Base-by-base conservation (phyloP, 2,329 filamentous ascomycete species). In the Fusarium praegraminearum region DNA sequence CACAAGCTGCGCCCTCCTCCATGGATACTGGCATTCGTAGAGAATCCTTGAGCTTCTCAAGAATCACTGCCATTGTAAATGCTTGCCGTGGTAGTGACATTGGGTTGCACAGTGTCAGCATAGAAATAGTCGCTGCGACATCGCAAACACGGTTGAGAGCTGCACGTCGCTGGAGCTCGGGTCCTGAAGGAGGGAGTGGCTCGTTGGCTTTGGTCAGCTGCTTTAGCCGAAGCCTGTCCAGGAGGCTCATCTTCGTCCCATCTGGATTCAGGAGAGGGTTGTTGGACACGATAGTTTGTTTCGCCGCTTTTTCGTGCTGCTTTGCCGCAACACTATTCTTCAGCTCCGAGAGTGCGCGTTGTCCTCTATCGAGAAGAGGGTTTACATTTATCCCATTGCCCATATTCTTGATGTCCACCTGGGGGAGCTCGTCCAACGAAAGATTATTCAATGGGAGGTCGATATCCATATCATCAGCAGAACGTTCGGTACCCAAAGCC, bases 151-250 rank as follows among this genome's bases (percentile, higher is more conserved):
- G 87, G 72, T 91, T 88, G 26, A 93, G 82, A 0, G 91, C 91
- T 5, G 88, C 86, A 16, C 84, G 85, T 15, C 90, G 89, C 66
- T 86, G 82, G 5, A 92, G 80, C 71, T 89, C 84, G 0, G 85
- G 83, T 1, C 84, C 74, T 1, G 89, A 83, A 2, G 91, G 81
- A 0, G 90, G 88, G 0, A 85, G 78, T 7, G 84, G 78, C 76
- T 90, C 92, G 51, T 80, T 82, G 11, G 82, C 78, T 71, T 86
- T 85, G 76, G 86, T 83, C 70, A 85, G 78, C 71, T 92, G 87
- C 81, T 95, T 95, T 57, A 86, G 84, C 67, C 91, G 90, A 68
- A 97, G 87, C 50, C 92, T 90, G 77, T 94, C 92, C 60, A 96
- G 84, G 26, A 97, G 87, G 55, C 87, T 88, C 82, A 91, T 89